phyloP scores from a whole-genome alignment of 805 yeast species.

The Danielozyma ontarioensis region DNA sequence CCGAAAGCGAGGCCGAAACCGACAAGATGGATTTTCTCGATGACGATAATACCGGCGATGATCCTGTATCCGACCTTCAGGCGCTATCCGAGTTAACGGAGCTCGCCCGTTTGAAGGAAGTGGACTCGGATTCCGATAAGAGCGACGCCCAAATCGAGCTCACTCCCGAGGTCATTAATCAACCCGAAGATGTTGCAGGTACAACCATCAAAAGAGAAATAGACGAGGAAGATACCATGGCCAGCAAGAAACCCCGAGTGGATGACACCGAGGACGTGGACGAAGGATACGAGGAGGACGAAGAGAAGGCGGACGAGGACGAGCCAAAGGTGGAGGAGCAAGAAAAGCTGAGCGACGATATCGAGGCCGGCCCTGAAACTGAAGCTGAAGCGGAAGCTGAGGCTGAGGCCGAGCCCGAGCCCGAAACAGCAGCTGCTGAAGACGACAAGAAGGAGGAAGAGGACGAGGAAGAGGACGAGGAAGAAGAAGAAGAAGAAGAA shows the following conservation, averaged over 20 bases:
- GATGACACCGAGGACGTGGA: slow-evolving; percentile 3
- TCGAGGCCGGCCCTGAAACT: slow-evolving; percentile 2
- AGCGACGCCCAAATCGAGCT: slow-evolving; percentile 6
- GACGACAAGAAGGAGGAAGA: slow-evolving; percentile 3
- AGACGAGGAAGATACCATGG: too few relatives aligned
- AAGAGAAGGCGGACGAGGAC: slow-evolving; percentile 6
- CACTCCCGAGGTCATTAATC: not conserved
- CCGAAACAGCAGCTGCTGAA: slow-evolving; percentile 15
- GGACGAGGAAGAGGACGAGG: slow-evolving; percentile 2
- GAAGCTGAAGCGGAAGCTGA: slow-evolving; percentile 1
- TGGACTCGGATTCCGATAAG: slow-evolving; percentile 31
- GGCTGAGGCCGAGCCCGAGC: slow-evolving; percentile 5
- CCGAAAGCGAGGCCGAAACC: slow-evolving; percentile 84
- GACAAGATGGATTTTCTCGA: slow-evolving; percentile 68
- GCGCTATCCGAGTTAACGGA: slow-evolving; percentile 38
- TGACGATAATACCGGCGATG: slow-evolving; percentile 20
- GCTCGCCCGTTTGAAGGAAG: slow-evolving; percentile 35
- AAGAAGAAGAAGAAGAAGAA: slow-evolving; percentile 4
- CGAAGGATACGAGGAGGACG: slow-evolving; percentile 15
- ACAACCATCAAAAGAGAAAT: not conserved
- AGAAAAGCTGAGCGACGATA: slow-evolving; percentile 5
- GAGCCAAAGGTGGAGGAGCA: slow-evolving; percentile 7
- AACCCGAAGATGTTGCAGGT: not conserved
- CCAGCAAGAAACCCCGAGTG: slow-evolving; percentile 9
- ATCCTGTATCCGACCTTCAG: slow-evolving; percentile 29